Conservation (phyloP, 805 yeast species). For the Jamesozyma gamospora region DNA sequence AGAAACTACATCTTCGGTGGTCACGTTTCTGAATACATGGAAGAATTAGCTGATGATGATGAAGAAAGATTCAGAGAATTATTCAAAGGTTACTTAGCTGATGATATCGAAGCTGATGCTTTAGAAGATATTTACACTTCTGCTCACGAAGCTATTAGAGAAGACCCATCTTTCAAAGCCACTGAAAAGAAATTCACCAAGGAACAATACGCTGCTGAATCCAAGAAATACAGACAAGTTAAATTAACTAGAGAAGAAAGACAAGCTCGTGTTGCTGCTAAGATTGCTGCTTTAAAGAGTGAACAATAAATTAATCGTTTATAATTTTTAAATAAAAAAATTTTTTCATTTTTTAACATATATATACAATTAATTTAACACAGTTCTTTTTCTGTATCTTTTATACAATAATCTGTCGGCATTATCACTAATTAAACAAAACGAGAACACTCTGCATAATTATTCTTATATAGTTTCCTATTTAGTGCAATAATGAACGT, state of each 20-base stretch:
- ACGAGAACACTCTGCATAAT: too few species aligned
- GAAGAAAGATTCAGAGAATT: slow-evolving; percentile 97
- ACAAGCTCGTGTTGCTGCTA: slow-evolving; percentile 77
- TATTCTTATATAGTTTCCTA: too few species aligned
- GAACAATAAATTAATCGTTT: slow-evolving; percentile 3
- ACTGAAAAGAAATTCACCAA: slow-evolving; percentile 89
- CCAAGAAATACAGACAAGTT: slow-evolving; percentile 80
- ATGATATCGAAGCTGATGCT: slow-evolving; percentile 94
- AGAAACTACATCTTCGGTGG: slow-evolving; percentile 99
- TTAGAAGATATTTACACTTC: slow-evolving; percentile 89
- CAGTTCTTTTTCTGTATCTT: too few species aligned
- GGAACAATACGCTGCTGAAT: slow-evolving; percentile 95
- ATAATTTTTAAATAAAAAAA: background rate
- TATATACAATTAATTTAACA: background rate
- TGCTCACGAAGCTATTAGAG: slow-evolving; percentile 96
- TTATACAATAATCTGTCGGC: too few species aligned
- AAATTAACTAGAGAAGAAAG: slow-evolving; percentile 91
- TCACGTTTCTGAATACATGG: slow-evolving; percentile 99
- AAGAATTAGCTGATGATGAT: slow-evolving; percentile 99
- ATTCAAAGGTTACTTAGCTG: slow-evolving; percentile 93
- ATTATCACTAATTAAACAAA: too few species aligned
- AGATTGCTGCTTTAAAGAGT: slow-evolving; percentile 81
- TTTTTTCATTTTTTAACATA: background rate
- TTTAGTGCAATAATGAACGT: too few species aligned
- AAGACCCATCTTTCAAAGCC: slow-evolving; percentile 83